Conservation (phyloP, 2,329 filamentous ascomycete species). For the Paracamarosporium sp. region DNA sequence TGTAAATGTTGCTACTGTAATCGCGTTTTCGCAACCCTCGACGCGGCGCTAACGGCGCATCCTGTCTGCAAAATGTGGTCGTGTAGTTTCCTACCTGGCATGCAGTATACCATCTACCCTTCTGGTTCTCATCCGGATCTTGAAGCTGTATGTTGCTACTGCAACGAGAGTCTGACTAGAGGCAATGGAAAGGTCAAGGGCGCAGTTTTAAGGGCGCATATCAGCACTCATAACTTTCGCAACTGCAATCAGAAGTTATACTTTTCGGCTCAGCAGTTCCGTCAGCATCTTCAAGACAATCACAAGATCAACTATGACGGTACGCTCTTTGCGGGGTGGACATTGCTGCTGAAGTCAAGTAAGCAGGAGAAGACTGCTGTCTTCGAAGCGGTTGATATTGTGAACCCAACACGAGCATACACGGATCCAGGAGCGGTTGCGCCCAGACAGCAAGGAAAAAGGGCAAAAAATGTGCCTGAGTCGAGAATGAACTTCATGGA, state of each 20-base stretch:
- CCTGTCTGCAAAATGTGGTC: conserved; percentile 34
- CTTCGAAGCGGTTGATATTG: conserved; percentile 20
- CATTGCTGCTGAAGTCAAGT: conserved; percentile 30
- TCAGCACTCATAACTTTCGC: conserved; percentile 32
- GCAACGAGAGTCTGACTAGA: conserved; percentile 27
- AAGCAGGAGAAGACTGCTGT: conserved; percentile 22
- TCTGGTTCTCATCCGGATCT: conserved; percentile 11
- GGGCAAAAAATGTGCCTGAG: conserved; percentile 1
- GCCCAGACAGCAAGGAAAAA: conserved; percentile 5
- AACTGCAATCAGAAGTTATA: conserved; percentile 32
- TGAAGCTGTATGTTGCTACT: conserved; percentile 32
- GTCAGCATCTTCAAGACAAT: conserved; percentile 34
- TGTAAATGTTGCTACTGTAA: conserved; percentile 30
- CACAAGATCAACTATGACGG: conserved; percentile 28
- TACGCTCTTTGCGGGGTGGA: conserved; percentile 32
- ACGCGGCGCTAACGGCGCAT: conserved; percentile 23
- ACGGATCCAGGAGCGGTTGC: conserved; percentile 18
- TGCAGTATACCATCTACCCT: conserved; percentile 36
- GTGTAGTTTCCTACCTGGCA: conserved; percentile 32
- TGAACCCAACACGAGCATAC: conserved; percentile 14
- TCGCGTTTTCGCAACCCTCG: conserved; percentile 24
- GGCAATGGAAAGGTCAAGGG: conserved; percentile 30
- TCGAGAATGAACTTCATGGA: conserved; percentile 33
- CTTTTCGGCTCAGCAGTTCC: conserved; percentile 33
- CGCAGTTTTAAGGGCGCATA: conserved; percentile 25